Evolutionary conservation across 2,329 filamentous ascomycete species (phyloP), one percentile per base, ranked within the genome.

Genomic region (Shiraia bambusicola): DNA sequence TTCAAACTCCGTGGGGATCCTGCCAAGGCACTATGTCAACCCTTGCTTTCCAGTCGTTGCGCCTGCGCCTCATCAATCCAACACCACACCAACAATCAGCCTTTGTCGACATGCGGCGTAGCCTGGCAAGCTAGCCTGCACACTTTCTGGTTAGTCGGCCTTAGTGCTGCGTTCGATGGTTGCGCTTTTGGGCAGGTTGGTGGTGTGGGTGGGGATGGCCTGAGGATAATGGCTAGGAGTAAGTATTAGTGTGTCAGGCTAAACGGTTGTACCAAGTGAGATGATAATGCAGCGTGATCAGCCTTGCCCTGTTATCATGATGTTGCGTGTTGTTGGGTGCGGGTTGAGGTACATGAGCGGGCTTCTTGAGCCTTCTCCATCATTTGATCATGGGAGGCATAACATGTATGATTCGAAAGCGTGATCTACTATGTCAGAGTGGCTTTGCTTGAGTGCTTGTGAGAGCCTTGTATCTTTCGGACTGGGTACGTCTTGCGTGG

Each of bases 121-220:
- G 38, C 33, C 38, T 31, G 31, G 37, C 35, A 43, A 33, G 32
- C 36, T 40, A 37, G 42, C 38, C 37, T 32, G 41, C 28, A 28
- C 22, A 28, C 34, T 24, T 34, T 24, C 34, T 22, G 34, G 45
- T 37, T 47, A 43, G 45, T 43, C 22, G 28, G 29, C 12, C 10
- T 28, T 47, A 47, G 45, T 47, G 45, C 45, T 35, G 45, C 36
- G 34, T 37, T 47, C 45, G 37, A 47, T 41, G 40, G 28, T 40
- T 41, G 31, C 45, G 25, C 14, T 32, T 40, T 40, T 34, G 30
- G 40, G 40, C 11, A 47, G 36, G 28, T 28, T 34, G n/a, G n/a
- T 26, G 12, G 17, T 15, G 24, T 28, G 34, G 13, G 14, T 39
- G 9, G 17, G 14, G 28, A 16, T 7, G 34, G 12, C n/a, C 3